Percentiles rank a stretch among this genome's conserved stretches.
phyloP scores from a whole-genome alignment of 192 early-diverging fungal genomes.

The Pilobolus umbonatus region DNA sequence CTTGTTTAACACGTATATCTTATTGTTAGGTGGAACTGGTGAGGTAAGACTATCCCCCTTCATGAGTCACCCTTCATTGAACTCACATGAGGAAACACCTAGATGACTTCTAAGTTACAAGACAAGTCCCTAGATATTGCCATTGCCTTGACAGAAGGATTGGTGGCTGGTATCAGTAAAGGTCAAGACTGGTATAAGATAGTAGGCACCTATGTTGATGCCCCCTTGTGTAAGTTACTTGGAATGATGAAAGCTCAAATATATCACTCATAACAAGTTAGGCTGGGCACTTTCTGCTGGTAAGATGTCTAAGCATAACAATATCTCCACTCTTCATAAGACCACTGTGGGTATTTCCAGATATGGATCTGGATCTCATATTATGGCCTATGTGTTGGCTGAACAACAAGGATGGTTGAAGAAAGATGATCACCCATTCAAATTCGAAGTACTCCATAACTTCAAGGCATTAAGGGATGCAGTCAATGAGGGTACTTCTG shows the following conservation, averaged over 20 bases:
- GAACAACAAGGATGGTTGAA: conserved; percentile 63
- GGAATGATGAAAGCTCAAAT: conserved; percentile 19
- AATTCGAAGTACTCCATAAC: conserved; percentile 70
- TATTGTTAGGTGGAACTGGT: too few relatives aligned
- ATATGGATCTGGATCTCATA: conserved; percentile 76
- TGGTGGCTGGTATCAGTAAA: conserved; percentile 58
- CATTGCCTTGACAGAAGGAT: conserved; percentile 85
- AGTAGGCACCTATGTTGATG: conserved; percentile 74
- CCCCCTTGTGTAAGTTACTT: conserved; percentile 58
- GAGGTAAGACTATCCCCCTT: too few relatives aligned
- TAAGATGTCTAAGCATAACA: conserved; percentile 38
- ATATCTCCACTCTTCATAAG: conserved; percentile 36
- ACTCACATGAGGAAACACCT: too few relatives aligned
- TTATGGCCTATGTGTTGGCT: conserved; percentile 62
- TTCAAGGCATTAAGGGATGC: conserved; percentile 67
- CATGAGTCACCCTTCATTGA: too few relatives aligned
- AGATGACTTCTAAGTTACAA: conserved; percentile 56
- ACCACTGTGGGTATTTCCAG: conserved; percentile 58
- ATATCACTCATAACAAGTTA: conserved; percentile 29
- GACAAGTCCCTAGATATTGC: conserved; percentile 71
- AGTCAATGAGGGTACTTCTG: conserved; percentile 53
- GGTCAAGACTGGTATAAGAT: conserved; percentile 61
- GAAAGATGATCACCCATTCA: conserved; percentile 36
- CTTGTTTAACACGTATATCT: too few relatives aligned
- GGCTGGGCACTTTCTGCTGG: conserved; percentile 69